Percentiles rank a stretch among this genome's conserved stretches.
phyloP scores from a whole-genome alignment of 768 basidiomycete species.

The Macrolepiota fuliginosa region DNA sequence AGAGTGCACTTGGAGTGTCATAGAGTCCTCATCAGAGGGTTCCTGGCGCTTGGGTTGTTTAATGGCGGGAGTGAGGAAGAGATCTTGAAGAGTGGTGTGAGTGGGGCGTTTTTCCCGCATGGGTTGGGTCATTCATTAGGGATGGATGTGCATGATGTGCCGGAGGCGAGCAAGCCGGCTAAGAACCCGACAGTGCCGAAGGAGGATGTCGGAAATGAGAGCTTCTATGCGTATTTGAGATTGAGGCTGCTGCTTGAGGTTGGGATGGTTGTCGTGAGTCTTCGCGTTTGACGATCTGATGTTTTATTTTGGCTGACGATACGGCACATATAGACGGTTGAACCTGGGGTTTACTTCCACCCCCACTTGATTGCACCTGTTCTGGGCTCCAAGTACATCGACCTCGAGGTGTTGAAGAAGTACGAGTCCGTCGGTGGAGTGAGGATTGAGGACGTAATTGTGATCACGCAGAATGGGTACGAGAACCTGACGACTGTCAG shows the following conservation, averaged over 20 bases:
- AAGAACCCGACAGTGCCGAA: slow-evolving; percentile 49
- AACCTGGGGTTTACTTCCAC: slow-evolving; percentile 88
- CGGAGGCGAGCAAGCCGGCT: slow-evolving; percentile 73
- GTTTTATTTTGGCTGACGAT: neutral
- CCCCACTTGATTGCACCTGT: slow-evolving; percentile 69
- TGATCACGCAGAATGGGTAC: slow-evolving; percentile 69
- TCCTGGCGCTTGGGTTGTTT: slow-evolving; percentile 86
- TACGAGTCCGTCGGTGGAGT: slow-evolving; percentile 90
- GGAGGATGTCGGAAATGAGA: slow-evolving; percentile 45
- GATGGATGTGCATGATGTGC: slow-evolving; percentile 92
- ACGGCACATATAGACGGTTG: slow-evolving; percentile 62
- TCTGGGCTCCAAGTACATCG: slow-evolving; percentile 61
- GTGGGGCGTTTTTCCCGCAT: slow-evolving; percentile 91
- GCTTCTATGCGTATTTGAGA: slow-evolving; percentile 78
- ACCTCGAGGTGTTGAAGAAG: slow-evolving; percentile 61
- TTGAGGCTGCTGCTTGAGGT: slow-evolving; percentile 68
- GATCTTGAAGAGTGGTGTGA: slow-evolving; percentile 74
- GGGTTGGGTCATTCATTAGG: slow-evolving; percentile 91
- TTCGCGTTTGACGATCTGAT: neutral
- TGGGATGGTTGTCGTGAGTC: slow-evolving; percentile 84
- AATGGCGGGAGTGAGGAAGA: slow-evolving; percentile 56
- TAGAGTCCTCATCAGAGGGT: slow-evolving; percentile 74
- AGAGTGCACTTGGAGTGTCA: slow-evolving; percentile 83
- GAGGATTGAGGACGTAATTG: slow-evolving; percentile 88
- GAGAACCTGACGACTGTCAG: slow-evolving; percentile 86